Percentiles rank a stretch among this genome's conserved stretches.
phyloP scores from a whole-genome alignment of 176 grass and related monocot species.

The Phragmites australis region DNA sequence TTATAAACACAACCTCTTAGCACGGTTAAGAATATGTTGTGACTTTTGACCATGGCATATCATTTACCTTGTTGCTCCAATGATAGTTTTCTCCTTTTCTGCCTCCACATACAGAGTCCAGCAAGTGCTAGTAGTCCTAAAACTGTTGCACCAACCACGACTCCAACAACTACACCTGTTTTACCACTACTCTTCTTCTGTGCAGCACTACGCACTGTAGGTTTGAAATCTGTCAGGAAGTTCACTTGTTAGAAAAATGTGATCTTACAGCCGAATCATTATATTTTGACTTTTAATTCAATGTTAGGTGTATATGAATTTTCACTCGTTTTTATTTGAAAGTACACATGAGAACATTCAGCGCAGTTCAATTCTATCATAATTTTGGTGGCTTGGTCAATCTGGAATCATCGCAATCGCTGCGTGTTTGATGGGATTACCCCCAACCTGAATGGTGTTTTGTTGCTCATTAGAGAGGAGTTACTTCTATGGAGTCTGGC shows the following conservation, averaged over 20 bases:
- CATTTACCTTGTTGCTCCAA: constrained; percentile 49
- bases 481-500: no score
- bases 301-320: background rate
- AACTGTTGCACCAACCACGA: constrained; percentile 50
- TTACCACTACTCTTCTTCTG: constrained; percentile 44
- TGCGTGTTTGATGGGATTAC: no score
- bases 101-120: constrained; percentile 47
- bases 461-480: no score
- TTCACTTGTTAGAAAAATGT: constrained; percentile 37
- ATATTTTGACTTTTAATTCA: background rate
- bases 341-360: background rate
- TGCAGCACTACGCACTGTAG: constrained; percentile 47
- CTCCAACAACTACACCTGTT: constrained; percentile 53
- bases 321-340: background rate
- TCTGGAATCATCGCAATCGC: no score
- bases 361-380: no score
- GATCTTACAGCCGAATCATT: background rate
- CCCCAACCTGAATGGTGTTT: no score
- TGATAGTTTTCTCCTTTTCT: constrained; percentile 48
- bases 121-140: constrained; percentile 48
- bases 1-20: background rate
- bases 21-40: background rate
- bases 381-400: no score
- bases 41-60: background rate
- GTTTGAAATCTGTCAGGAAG: constrained; percentile 59